These are phyloP conservation scores for Candida palmyrensis DNA, from an alignment of 805 yeast genomes.

Conservation along the genomic window DNA sequence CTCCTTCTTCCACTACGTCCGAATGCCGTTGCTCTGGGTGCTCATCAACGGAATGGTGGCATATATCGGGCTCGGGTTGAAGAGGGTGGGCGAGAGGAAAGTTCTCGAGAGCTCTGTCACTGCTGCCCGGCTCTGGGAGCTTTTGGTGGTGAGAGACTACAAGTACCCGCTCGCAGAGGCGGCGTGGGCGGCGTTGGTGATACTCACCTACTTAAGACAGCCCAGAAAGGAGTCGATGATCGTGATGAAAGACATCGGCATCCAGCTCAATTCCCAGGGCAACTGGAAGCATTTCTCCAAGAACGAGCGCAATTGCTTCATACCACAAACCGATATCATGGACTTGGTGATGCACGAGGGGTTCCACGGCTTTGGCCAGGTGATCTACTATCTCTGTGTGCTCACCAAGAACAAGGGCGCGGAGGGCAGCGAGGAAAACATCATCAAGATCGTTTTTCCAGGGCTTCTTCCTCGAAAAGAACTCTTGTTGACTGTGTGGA, in stretches of 20 bases:
- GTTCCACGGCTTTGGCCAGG: slow-evolving; percentile 59
- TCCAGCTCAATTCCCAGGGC: slow-evolving; percentile 36
- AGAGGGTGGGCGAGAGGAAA: no score
- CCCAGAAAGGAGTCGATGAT: slow-evolving; percentile 38
- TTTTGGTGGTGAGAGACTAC: no score
- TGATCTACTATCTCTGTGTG: slow-evolving; percentile 58
- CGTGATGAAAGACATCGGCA: slow-evolving; percentile 42
- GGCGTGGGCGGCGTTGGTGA: no score
- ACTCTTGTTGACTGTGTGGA: slow-evolving; percentile 35
- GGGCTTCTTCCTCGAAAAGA: slow-evolving; percentile 38
- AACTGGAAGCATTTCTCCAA: slow-evolving; percentile 13
- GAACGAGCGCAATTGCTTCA: slow-evolving; percentile 33
- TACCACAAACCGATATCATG: slow-evolving; percentile 51
- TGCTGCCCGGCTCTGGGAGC: no score
- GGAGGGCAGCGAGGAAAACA: slow-evolving; percentile 7
- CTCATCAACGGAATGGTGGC: slow-evolving; percentile 3
- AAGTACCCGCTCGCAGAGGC: no score
- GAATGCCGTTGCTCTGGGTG: slow-evolving; percentile 11
- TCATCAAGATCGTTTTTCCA: slow-evolving; percentile 36
- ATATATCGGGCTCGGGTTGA: no score
- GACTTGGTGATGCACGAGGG: slow-evolving; percentile 76
- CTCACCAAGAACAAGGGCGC: slow-evolving; percentile 35
- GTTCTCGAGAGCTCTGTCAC: no score
- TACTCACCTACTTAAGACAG: slow-evolving; percentile 19
- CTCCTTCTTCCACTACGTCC: slow-evolving; percentile 9